Evolutionary conservation across 2,329 filamentous ascomycete species (phyloP).

Genomic region (Epichloe uncinata): DNA sequence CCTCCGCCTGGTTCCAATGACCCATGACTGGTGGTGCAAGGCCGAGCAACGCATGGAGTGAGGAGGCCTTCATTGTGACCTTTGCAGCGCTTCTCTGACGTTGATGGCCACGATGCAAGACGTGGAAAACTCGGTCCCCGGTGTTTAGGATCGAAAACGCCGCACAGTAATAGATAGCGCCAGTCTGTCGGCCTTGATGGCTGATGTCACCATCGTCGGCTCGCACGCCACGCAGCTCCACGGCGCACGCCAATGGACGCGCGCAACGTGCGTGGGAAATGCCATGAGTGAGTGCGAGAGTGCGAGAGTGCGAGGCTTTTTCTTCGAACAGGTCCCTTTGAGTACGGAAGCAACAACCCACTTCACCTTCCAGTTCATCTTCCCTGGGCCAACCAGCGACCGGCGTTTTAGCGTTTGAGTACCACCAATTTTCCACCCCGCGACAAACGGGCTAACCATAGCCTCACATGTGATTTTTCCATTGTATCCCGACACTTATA

Average conservation of each 20-base stretch:
- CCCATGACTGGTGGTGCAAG: constrained; percentile 15
- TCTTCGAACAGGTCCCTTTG: too few species aligned
- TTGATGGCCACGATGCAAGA: neutral
- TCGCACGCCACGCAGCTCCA: neutral
- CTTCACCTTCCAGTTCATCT: neutral
- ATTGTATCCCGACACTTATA: neutral
- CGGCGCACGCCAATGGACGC: neutral
- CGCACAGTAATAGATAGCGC: too few species aligned
- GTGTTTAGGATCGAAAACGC: too few species aligned
- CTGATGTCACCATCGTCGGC: too few species aligned
- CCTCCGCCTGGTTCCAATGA: constrained; percentile 18
- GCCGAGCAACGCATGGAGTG: constrained; percentile 16
- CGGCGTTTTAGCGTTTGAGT: neutral
- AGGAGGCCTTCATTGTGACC: constrained; percentile 19
- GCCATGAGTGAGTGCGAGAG: too few species aligned
- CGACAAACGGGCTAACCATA: neutral
- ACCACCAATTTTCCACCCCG: neutral
- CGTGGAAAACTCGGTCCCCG: too few species aligned
- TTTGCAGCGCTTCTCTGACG: neutral
- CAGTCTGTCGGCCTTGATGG: too few species aligned
- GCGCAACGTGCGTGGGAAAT: neutral
- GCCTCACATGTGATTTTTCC: neutral
- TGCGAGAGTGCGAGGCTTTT: too few species aligned
- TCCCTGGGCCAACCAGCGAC: constrained; percentile 1
- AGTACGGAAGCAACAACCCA: neutral